Conservation (phyloP, 1,284 basidiomycete species). For the Sphaerobolus stellatus region DNA sequence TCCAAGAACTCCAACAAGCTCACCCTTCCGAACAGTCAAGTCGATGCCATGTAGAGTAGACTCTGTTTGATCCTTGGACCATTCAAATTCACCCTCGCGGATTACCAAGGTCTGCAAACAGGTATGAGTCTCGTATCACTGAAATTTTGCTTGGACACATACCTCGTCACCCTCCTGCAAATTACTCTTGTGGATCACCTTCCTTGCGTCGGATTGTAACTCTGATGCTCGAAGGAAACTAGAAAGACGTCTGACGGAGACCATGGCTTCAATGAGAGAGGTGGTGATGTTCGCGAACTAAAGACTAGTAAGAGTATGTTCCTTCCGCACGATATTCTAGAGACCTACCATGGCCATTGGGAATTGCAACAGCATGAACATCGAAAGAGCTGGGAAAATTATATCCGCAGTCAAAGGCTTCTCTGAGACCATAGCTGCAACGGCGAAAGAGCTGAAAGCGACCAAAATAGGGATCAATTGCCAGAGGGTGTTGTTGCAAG, state of each 20-base stretch:
- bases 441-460: slow-evolving; percentile 85
- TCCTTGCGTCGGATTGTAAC: slow-evolving; percentile 74
- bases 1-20: slow-evolving; percentile 84
- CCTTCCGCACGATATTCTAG: not conserved
- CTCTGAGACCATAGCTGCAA: slow-evolving; percentile 69
- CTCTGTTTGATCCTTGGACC: slow-evolving; percentile 57
- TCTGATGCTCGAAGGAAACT: slow-evolving; percentile 79
- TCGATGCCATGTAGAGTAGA: slow-evolving; percentile 79
- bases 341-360: slow-evolving; percentile 77
- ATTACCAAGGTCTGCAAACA: slow-evolving; percentile 58
- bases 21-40: slow-evolving; percentile 78
- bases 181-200: slow-evolving; percentile 43
- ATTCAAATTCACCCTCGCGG: slow-evolving; percentile 74
- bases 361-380: slow-evolving; percentile 90
- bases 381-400: slow-evolving; percentile 91
- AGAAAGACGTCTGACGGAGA: slow-evolving; percentile 81
- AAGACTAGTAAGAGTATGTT: not conserved
- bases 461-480: slow-evolving; percentile 73
- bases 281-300: slow-evolving; percentile 72
- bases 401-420: slow-evolving; percentile 84
- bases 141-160: not conserved
- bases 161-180: slow-evolving; percentile 65
- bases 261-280: slow-evolving; percentile 81
- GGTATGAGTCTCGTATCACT: not conserved
- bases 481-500: slow-evolving; percentile 64